Evolutionary conservation across 140 eudicot species (phyloP).

Genomic region (Senecio squalidus): DNA sequence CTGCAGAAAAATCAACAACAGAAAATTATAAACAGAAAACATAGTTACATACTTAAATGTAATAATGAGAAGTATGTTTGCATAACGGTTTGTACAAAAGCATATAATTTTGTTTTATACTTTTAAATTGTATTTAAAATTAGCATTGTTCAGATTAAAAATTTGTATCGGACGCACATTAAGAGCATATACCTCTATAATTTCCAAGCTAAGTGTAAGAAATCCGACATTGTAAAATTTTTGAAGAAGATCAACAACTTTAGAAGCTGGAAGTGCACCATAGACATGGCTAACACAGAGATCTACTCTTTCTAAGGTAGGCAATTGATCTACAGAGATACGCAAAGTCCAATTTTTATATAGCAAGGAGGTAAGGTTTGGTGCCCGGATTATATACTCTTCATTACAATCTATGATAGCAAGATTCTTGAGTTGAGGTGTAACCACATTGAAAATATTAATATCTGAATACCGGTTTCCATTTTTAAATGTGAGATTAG

Average conservation of each 20-base stretch:
- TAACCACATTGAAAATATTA: not conserved
- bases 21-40: not conserved
- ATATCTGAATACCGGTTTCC: not conserved
- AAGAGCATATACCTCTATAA: slow-evolving; percentile 21
- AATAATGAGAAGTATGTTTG: too few species aligned
- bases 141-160: too few species aligned
- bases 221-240: slow-evolving; percentile 10
- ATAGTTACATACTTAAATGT: not conserved
- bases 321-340: not conserved
- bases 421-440: slow-evolving; percentile 23
- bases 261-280: not conserved
- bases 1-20: not conserved
- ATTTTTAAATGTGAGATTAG: not conserved
- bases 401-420: not conserved
- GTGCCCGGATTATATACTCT: not conserved
- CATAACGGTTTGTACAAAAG: too few species aligned
- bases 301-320: slow-evolving; percentile 13
- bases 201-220: slow-evolving; percentile 13
- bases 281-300: not conserved
- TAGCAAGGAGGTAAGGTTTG: slow-evolving; percentile 1
- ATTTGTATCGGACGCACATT: not conserved
- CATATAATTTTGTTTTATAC: too few species aligned
- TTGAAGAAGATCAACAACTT: slow-evolving; percentile 18
- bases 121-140: too few species aligned
- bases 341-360: not conserved